Base-by-base conservation (phyloP, 2,329 filamentous ascomycete genomes). In the Pezicula neosporulosa region DNA sequence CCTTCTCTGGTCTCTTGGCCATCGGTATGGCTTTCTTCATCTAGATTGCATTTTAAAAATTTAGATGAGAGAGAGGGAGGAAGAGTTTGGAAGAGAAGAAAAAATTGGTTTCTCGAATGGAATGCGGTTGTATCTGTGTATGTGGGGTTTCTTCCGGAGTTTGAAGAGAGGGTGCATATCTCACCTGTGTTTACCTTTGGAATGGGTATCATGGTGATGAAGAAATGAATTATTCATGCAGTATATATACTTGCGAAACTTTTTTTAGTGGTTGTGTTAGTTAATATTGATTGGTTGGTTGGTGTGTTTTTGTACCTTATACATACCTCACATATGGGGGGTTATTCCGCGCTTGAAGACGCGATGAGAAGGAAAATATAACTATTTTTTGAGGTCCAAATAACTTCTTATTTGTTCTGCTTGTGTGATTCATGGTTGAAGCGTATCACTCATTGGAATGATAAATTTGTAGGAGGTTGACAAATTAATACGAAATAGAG, bases 1-100 rank as follows among this genome's bases (percentile, higher is more conserved):
- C 35, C 28, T 30, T 58, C 21, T 54, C 45, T 42, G 50, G 50
- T 48, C 27, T 56, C 21, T 47, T 58, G 27, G 56, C 50, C 18
- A 30, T 57, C 33, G 54, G 43, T 47, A 36, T 59, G 30, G 54
- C 52, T 50, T 30, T 59, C 13, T 52, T 59, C 37, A 7, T 57
- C n/a, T 59, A 57, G 48, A 45, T 48, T 24, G 24, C 24, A 24
- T 24, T 6, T 24, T 24, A 24, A 6, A 24, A 24, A 33, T 19
- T 2, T 18, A 36, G 35, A 21, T 8, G 12, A 53, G 37, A n/a
- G 15, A n/a, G n/a, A n/a, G 15, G 12, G 44, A n/a, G 12, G 28
- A 9, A n/a, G 37, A 27, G 27, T 16, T 30, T 1, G 21, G n/a
- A 2, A 15, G 42, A 28, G 42, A 28, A 16, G 10, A 16, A 15